A percentile compares a stretch with the other conserved stretches of the same genome.
phyloP scores from a whole-genome alignment of 345 rosid genomes.

The Gossypium longicalyx region DNA sequence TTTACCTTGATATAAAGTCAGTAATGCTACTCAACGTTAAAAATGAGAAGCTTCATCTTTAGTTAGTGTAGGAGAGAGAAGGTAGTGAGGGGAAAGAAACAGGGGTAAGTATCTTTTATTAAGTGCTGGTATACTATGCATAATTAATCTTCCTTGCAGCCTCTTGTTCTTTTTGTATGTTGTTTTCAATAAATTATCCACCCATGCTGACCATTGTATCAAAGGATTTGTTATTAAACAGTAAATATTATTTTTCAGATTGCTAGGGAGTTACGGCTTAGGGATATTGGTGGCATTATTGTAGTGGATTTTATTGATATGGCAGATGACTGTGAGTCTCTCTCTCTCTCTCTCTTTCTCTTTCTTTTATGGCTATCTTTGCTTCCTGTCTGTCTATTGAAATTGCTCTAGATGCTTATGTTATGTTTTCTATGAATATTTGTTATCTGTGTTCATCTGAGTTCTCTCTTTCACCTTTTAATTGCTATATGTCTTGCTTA shows the following conservation, averaged over 20 bases:
- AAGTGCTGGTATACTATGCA: background rate
- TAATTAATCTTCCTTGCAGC: background rate
- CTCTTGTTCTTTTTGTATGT: slow-evolving; percentile 2
- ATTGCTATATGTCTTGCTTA: background rate
- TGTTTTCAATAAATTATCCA: slow-evolving; percentile 11
- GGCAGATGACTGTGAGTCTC: slow-evolving; percentile 76
- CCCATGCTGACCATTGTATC: slow-evolving; percentile 3
- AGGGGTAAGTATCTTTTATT: background rate
- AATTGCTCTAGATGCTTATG: background rate
- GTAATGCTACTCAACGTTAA: background rate
- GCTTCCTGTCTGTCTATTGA: background rate
- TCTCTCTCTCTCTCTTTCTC: slow-evolving; percentile 29
- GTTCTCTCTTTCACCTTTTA: background rate
- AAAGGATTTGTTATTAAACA: slow-evolving; percentile 13
- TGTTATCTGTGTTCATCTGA: background rate
- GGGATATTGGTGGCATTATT: slow-evolving; percentile 95
- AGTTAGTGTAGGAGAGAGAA: slow-evolving; percentile 5
- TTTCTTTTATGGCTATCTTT: background rate
- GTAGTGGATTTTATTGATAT: slow-evolving; percentile 98
- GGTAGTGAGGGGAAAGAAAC: background rate
- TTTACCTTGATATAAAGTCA: background rate
- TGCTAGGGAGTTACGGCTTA: slow-evolving; percentile 91
- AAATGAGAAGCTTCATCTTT: background rate
- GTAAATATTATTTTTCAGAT: slow-evolving; percentile 49
- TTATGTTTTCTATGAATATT: background rate